Base-by-base conservation (phyloP, 768 basidiomycete species). In the Hypsizygus marmoreus region DNA sequence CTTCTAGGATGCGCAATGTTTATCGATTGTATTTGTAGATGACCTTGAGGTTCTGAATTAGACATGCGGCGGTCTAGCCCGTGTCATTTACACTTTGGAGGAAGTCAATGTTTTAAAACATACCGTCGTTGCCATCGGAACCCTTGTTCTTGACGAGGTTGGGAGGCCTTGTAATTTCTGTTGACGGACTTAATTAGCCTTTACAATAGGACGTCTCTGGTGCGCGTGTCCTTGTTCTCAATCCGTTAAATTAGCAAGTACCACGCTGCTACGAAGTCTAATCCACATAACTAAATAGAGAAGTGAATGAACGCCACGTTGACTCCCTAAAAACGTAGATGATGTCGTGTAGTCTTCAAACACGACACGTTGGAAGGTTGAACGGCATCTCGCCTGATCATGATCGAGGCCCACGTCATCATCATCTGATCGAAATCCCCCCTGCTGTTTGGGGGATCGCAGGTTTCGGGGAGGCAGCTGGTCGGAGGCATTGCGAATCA, bases 201-300 rank as follows among this genome's bases (percentile, higher is more conserved):
- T n/a, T n/a, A n/a, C n/a, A n/a, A n/a, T n/a, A n/a, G n/a, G n/a
- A n/a, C n/a, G 24, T 6, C 25, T 45, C 33, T 43, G 19, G 41
- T 36, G 25, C 30, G 29, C 31, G 28, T 14, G 38, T 41, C 31
- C 39, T 47, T 50, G 48, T 47, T 50, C 53, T 42, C 39, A 39
- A 43, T 48, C n/a, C 14, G 41, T 13, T 17, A 40, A 29, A 43
- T 25, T 45, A 28, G 37, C 34, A 26, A 22, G 14, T 34, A 43
- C 47, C 53, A 54, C 53, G 53, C 47, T 54, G 48, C 22, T 54
- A 54, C 45, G 49, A 54, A 50, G 53, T 45, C 38, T 53, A 53
- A 37, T 31, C 23, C 10, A 39, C 23, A 30, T 19, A 20, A 30
- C 26, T 31, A 20, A 14, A 32, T 29, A 28, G 33, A 40, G 42